Evolutionary conservation across 345 rosid species (phyloP), one percentile per base, ranked within the genome.

Genomic region (Eutrema japonicum): DNA sequence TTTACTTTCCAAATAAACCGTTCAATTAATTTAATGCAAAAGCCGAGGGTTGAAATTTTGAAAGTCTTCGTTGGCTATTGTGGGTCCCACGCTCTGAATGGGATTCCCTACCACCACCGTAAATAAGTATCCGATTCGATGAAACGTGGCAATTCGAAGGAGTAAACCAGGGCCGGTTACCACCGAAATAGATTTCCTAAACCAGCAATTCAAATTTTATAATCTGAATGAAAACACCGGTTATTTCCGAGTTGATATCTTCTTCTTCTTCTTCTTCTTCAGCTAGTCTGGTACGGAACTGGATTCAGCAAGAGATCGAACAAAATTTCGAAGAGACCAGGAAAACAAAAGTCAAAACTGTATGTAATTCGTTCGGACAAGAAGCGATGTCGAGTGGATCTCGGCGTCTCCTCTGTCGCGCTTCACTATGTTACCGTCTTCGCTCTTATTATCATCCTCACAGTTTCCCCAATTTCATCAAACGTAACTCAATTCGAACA

Each of bases 1-100:
- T 77, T 18, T 64, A 64, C 76, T 77, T 77, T 77, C 61, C 66
- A 76, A 76, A 38, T 70, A 76, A 69, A 77, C 76, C 71, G 66
- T 77, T 64, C 43, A 69, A 64, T 48, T 36, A 37, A 70, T 60
- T 68, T 41, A 67, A 29, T 66, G 61, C 64, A 57, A 38, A 32
- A 2, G 18, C 8, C 29, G 50, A 58, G 72, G 6, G 75, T 76
- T 76, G 79, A 69, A 69, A 6, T 12, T 69, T 69, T 32, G 55
- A 50, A 22, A 42, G 55, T 27, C 57, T 68, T 68, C 37, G 62
- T 76, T 76, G 57, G 18, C 56, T 10, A 5, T 41, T 41, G 66
- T 42, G 66, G 79, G 66, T 45, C 70, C 70, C 50, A 29, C 32
- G 2, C 5, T 29, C 40, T 33, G 27, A 52, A 53, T 45, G 22